Base-by-base conservation (phyloP, 345 rosid genomes). In the Gynandropsis gynandra region DNA sequence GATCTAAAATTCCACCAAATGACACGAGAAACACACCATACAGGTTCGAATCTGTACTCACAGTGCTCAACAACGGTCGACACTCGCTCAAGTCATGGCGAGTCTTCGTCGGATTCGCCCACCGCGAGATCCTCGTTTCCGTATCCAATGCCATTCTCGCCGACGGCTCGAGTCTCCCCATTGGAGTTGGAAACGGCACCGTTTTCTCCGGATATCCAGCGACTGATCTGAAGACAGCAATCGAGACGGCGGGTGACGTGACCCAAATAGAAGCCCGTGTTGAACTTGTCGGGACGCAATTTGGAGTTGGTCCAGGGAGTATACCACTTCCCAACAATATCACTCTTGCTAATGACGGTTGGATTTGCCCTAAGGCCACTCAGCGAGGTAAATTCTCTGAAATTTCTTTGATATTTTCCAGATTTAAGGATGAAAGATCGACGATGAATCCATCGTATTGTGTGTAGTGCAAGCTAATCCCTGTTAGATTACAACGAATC, bases 161-260 rank as follows among this genome's bases (percentile, higher is more conserved):
- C 1, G 93, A 87, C 45, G 98, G 96, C 45, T 68, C 71, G 21
- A 63, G 68, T 56, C 17, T 80, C 10, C 98, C 98, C 2, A 72
- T 72, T 4, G 48, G 33, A 7, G 89, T 87, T 5, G 87, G 73
- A 11, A 84, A 76, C 69, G 98, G 95, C 2, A 77, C 95, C 45
- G 53, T 82, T 2, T 79, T 90, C 18, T 70, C 82, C 4, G 98
- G 98, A 5, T 76, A 24, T 24, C 29, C 29, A 5, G 29, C 29
- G 29, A 24, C 29, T 5, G 29, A 24, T 73, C 74, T 93, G 73
- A 80, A 85, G 64, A 79, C 95, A 34, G 89, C 97, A 45, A 89
- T 92, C 36, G 83, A 74, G 52, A 92, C 97, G 11, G 98, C 98
- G 0, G 99, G 99, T 4, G 99, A 88, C 59, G 1, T 72, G 15